Percentiles rank a stretch among this genome's conserved stretches.
These are phyloP conservation scores for Rhizopogon rudus DNA, from an alignment of 768 basidiomycete species.

Conservation along the genomic window DNA sequence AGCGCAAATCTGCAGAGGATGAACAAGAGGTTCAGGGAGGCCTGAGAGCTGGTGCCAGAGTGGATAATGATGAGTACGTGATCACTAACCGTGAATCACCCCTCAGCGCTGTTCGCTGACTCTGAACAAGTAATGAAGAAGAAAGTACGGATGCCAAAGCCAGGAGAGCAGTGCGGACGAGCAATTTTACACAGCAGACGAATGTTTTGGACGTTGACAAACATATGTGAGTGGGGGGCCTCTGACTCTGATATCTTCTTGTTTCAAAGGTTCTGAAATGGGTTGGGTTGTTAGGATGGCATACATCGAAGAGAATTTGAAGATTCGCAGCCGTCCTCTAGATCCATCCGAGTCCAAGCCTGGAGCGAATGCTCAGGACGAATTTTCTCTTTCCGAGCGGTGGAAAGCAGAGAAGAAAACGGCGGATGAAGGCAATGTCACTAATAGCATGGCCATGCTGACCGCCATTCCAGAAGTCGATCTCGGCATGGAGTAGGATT, in stretches of 20 bases:
- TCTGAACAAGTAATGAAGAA: constrained; percentile 39
- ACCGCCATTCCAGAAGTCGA: constrained; percentile 98
- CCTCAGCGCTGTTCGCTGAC: neutral
- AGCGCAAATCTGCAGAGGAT: constrained; percentile 44
- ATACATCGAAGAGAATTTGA: constrained; percentile 93
- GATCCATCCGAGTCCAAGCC: constrained; percentile 42
- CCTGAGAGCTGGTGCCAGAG: constrained; percentile 45
- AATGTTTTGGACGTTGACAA: constrained; percentile 96
- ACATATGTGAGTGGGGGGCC: constrained; percentile 69
- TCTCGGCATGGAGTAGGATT: constrained; percentile 93
- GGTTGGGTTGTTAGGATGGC: constrained; percentile 67
- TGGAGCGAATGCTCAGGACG: constrained; percentile 69
- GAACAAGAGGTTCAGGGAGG: constrained; percentile 48
- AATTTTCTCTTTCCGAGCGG: constrained; percentile 65
- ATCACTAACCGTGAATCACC: constrained; percentile 14
- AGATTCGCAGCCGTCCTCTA: constrained; percentile 55
- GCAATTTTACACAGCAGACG: constrained; percentile 97
- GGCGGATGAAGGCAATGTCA: constrained; percentile 87
- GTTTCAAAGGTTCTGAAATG: neutral
- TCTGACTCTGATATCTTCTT: neutral
- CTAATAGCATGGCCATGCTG: constrained; percentile 91
- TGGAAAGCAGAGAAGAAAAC: constrained; percentile 54
- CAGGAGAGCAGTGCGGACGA: constrained; percentile 68
- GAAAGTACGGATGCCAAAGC: constrained; percentile 68
- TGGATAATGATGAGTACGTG: constrained; percentile 40